phyloP scores from a whole-genome alignment of 78 protist species.

The Anaeramoeba flamelloides region DNA sequence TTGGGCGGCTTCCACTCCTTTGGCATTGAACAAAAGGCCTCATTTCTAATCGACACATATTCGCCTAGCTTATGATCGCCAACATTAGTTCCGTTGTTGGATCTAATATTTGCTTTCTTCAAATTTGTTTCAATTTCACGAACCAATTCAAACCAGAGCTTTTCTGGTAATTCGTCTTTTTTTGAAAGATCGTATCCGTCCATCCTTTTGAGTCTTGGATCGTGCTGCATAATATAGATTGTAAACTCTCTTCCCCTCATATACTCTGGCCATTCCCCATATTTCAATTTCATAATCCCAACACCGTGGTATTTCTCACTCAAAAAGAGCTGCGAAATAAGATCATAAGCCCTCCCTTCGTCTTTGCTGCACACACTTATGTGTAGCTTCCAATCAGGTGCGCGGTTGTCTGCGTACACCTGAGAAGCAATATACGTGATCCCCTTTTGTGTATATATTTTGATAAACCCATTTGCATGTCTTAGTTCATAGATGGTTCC shows the following conservation, averaged over 20 bases:
- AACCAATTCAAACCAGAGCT: neutral
- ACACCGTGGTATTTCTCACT: neutral
- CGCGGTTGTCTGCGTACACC: neutral
- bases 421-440: neutral
- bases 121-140: neutral
- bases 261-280: neutral
- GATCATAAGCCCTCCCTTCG: neutral
- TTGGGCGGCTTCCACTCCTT: neutral
- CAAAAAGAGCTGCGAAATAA: neutral
- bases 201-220: neutral
- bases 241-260: neutral
- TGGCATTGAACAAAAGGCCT: neutral
- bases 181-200: neutral
- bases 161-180: neutral
- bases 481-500: neutral
- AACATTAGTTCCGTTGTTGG: neutral
- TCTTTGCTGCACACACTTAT: neutral
- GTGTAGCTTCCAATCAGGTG: neutral
- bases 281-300: neutral
- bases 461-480: conserved; percentile 1
- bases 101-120: neutral
- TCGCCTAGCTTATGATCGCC: neutral
- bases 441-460: neutral
- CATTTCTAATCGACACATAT: neutral
- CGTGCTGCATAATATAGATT: neutral